Evolutionary conservation across 2,329 filamentous ascomycete species (phyloP), one percentile per base, ranked within the genome.

Genomic region (Microcyclospora tardicrescens): DNA sequence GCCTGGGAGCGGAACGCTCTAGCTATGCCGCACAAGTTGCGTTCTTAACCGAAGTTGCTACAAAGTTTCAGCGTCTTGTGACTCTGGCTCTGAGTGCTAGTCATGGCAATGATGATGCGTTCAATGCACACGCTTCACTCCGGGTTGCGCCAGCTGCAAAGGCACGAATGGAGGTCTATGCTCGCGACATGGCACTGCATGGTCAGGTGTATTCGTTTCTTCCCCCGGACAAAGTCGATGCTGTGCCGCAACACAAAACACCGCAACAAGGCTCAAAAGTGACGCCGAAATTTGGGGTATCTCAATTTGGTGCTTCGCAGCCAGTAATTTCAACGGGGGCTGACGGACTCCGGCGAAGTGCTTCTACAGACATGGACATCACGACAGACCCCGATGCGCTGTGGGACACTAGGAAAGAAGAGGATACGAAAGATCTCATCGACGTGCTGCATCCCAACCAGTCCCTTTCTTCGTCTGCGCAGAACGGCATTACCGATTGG

Each of bases 1-100:
- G 58, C 3, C 60, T 81, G 0, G 76, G 77, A 0, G 55, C 59
- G 1, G 59, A 66, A 3, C 61, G 74, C 6, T 52, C 46, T 3
- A 71, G 64, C 0, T 19, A 58, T 0, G 40, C 58, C 0, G 64
- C 75, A 39, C 71, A 77, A 42, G 62, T 61, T 0, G 48, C 58
- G 2, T 67, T 68, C n/a, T 56, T 78, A 9, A 58, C 67, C 6
- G 34, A 59, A 63, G 37, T 70, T 13, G 55, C 62, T 0, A 55
- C 51, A 0, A 45, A 50, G 3, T 70, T 66, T 40, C 62, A 67
- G 42, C 42, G 48, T 1, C 40, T 61, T 1, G 58, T 58, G 1
- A 38, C 53, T 2, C 41, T 56, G 14, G 61, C 60, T 2, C 44
- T 65, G 10, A 51, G 45, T 30, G 58, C 56, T 4, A 56, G 59